Base-by-base conservation (phyloP, 2,329 filamentous ascomycete species). In the Lasiodiplodia sp. region DNA sequence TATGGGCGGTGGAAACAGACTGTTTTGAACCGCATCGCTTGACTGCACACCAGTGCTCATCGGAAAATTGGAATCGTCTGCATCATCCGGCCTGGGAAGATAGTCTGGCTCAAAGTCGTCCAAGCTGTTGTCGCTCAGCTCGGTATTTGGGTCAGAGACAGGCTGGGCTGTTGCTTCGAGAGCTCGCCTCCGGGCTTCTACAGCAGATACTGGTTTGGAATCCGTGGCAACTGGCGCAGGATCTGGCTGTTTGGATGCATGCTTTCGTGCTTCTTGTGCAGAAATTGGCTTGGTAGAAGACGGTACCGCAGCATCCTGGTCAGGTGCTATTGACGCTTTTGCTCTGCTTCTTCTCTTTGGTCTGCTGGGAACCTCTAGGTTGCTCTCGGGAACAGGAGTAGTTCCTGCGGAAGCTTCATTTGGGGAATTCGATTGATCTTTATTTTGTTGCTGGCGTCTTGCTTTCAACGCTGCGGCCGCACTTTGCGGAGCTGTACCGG, bases 401-500 rank as follows among this genome's bases (percentile, higher is more conserved):
- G 25, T 52, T 8, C 8, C 8, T 38, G n/a, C 6, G 52, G 65
- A 52, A 23, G 55, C 11, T 16, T 58, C 65, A 18, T 18, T 52
- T 3, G 40, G 12, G 28, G 28, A 38, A 1, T 47, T 8, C 14
- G 60, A 12, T 10, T 49, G 44, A 21, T 51, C 21, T 14, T 23
- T 58, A 11, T 23, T 38, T 25, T 44, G 25, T 57, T 67, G 65
- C n/a, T 67, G 53, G 40, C 40, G 53, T 38, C 57, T 37, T 16
- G 66, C 66, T 18, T 56, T 60, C 14, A 68, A 37, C 57, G 66
- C 66, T 44, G 66, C 66, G 38, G 66, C 66, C 12, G 66, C 66
- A 55, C 66, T 68, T n/a, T 44, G 47, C 25, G 66, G 40, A 57
- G 67, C 67, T 68, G 25, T 28, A 38, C 16, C 47, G 12, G 11